Percentiles rank a stretch among this genome's conserved stretches.
Evolutionary conservation across 306 rosid species (phyloP).

Genomic region (Castanopsis chinensis): DNA sequence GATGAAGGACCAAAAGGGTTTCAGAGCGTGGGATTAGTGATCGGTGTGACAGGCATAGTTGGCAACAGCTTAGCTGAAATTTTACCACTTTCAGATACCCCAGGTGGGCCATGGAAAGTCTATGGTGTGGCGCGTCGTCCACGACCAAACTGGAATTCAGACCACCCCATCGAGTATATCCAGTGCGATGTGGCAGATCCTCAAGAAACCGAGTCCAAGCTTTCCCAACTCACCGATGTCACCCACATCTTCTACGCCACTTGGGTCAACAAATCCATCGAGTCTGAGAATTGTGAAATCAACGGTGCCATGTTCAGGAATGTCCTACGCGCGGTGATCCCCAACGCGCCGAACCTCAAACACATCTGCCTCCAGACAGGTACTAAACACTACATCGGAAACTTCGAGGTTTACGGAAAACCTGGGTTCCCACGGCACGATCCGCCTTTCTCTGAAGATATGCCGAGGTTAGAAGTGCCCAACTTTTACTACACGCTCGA

Average conservation of each 20-base stretch:
- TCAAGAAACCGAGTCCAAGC: slow-evolving; percentile 48
- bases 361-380: slow-evolving; percentile 79
- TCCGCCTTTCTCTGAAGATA: slow-evolving; percentile 64
- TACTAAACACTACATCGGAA: slow-evolving; percentile 53
- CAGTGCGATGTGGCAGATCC: slow-evolving; percentile 70
- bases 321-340: slow-evolving; percentile 50
- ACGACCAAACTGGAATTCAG: slow-evolving; percentile 66
- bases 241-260: slow-evolving; percentile 69
- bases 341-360: slow-evolving; percentile 58
- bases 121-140: slow-evolving; percentile 80
- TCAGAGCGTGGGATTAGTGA: slow-evolving; percentile 49
- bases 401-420: slow-evolving; percentile 38
- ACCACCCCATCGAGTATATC: slow-evolving; percentile 59
- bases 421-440: slow-evolving; percentile 32
- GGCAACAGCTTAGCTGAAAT: slow-evolving; percentile 86
- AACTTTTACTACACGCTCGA: slow-evolving; percentile 63
- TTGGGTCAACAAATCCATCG: slow-evolving; percentile 51
- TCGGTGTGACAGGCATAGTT: slow-evolving; percentile 75
- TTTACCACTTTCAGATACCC: slow-evolving; percentile 68
- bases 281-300: slow-evolving; percentile 48
- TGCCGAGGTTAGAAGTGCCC: slow-evolving; percentile 50
- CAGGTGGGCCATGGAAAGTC: slow-evolving; percentile 83
- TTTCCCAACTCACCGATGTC: slow-evolving; percentile 55
- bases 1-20: slow-evolving; percentile 43
- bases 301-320: slow-evolving; percentile 61